A percentile compares a stretch with the other conserved stretches of the same genome.
These are phyloP conservation scores for Penicillium verhagenii DNA, from an alignment of 495 filamentous ascomycete species.

Conservation along the genomic window DNA sequence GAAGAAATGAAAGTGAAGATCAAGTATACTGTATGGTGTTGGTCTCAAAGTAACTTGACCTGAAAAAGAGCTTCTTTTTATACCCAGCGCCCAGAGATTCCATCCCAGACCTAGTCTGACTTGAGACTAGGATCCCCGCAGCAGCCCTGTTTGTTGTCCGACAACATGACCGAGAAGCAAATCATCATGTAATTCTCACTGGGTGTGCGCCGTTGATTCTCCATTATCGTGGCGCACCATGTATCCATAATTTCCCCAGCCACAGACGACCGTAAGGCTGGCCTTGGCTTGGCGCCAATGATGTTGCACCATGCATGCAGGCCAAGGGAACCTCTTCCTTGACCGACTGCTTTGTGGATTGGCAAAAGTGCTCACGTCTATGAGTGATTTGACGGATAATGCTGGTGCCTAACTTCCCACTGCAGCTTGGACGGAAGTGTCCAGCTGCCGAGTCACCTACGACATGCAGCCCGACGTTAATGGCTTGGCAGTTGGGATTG, in stretches of 20 bases:
- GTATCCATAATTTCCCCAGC: constrained; percentile 13
- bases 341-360: neutral
- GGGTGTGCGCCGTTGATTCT: neutral
- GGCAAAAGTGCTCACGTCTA: neutral
- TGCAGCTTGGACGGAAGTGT: neutral
- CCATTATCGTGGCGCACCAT: constrained; percentile 21
- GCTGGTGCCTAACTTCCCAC: constrained; percentile 18
- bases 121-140: neutral
- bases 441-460: neutral
- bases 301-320: constrained; percentile 18
- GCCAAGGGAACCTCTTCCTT: constrained; percentile 15
- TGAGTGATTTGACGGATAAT: constrained; percentile 6
- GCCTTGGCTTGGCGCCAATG: constrained; percentile 1
- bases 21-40: neutral
- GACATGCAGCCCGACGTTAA: neutral
- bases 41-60: no score
- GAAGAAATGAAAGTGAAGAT: neutral
- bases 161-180: neutral
- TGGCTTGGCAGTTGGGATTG: constrained; percentile 3
- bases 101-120: neutral
- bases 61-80: neutral
- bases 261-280: constrained; percentile 9
- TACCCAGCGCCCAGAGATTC: neutral
- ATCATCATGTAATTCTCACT: neutral
- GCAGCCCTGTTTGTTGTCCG: neutral